Conservation (phyloP, 306 rosid genomes). For the Inga leiocalycina region DNA sequence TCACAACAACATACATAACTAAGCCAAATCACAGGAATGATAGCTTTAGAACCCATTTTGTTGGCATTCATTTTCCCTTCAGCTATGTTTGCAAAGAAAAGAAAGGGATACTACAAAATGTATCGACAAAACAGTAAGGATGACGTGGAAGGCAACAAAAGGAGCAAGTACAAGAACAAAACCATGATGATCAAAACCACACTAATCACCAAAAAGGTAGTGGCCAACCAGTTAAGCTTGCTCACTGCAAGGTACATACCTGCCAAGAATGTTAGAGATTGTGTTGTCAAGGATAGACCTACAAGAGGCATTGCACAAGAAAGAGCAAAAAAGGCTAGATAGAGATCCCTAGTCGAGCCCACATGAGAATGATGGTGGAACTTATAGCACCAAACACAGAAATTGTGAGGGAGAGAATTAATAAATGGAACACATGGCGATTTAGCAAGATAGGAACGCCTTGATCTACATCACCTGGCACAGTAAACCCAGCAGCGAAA, state of each 20-base stretch:
- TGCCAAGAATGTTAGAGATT: slow-evolving; percentile 39
- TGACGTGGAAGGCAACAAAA: slow-evolving; percentile 1
- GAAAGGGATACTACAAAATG: slow-evolving; percentile 22
- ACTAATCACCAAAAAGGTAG: slow-evolving; percentile 1
- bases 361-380: slow-evolving; percentile 37
- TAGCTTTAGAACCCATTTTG: background rate
- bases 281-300: slow-evolving; percentile 30
- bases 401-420: slow-evolving; percentile 32
- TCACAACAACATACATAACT: background rate
- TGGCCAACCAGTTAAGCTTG: slow-evolving; percentile 30
- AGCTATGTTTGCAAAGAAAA: background rate
- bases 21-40: background rate
- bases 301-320: slow-evolving; percentile 24
- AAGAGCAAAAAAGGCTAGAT: background rate
- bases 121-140: background rate
- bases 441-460: slow-evolving; percentile 26
- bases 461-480: slow-evolving; percentile 19
- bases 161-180: background rate
- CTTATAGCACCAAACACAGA: slow-evolving; percentile 36
- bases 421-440: slow-evolving; percentile 5
- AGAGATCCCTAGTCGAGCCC: slow-evolving; percentile 30
- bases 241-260: slow-evolving; percentile 35
- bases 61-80: background rate
- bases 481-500: slow-evolving; percentile 33
- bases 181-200: background rate